Conservation (phyloP, 441 rosid species). For the Corymbia citriodora region DNA sequence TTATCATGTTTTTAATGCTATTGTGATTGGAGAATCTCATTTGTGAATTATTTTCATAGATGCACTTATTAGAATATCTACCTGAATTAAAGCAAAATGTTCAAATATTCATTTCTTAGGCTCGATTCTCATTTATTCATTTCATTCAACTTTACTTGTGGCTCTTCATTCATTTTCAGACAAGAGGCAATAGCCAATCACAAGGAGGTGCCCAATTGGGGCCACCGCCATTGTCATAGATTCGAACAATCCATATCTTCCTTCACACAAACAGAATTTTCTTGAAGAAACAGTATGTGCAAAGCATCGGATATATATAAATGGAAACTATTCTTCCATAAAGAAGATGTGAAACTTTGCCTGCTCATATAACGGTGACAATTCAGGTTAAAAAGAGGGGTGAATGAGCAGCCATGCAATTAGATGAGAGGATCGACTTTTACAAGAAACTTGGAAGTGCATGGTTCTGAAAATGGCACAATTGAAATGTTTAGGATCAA, state of each 20-base stretch:
- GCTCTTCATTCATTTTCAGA: neutral
- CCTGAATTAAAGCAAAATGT: neutral
- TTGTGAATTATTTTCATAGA: neutral
- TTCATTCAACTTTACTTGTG: neutral
- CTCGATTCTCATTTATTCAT: neutral
- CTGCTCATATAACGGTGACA: neutral
- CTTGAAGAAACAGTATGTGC: neutral
- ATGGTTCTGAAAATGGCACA: neutral
- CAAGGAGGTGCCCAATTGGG: neutral
- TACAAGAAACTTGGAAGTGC: neutral
- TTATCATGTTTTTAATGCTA: neutral
- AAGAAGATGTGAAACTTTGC: neutral
- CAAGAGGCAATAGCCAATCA: neutral
- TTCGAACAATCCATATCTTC: neutral
- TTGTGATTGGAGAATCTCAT: neutral
- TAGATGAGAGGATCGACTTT: neutral
- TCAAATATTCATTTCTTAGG: neutral
- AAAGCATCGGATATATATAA: neutral
- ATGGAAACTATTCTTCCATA: neutral
- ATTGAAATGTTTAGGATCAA: too few species aligned
- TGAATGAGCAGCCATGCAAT: neutral
- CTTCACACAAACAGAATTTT: neutral
- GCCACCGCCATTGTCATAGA: neutral
- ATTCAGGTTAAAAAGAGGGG: neutral
- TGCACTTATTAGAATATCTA: neutral